phyloP scores from a whole-genome alignment of 768 basidiomycete genomes.

The Lactarius hengduanensis region DNA sequence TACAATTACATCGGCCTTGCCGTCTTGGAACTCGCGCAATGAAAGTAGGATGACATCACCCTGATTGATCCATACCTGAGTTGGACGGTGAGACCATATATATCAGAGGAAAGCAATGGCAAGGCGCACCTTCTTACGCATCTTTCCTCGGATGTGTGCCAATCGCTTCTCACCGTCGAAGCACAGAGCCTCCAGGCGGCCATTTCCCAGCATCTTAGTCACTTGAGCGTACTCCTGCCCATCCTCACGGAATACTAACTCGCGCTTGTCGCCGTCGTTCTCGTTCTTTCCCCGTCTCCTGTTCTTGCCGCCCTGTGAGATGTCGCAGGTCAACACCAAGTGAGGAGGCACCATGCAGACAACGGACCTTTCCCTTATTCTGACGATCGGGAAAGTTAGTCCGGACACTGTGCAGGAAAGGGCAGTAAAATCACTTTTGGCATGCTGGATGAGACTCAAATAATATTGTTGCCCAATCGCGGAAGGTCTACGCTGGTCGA shows the following conservation, averaged over 20 bases:
- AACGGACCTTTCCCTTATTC: conserved; percentile 75
- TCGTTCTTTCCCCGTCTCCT: conserved; percentile 27
- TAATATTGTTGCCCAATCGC: too few species aligned
- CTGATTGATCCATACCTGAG: conserved; percentile 97
- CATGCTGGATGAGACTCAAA: conserved; percentile 10
- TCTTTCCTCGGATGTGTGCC: conserved; percentile 97
- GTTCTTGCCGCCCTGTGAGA: conserved; percentile 92
- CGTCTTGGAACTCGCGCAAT: conserved; percentile 97
- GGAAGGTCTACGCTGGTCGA: too few species aligned
- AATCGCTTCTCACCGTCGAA: conserved; percentile 98
- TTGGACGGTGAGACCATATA: background rate
- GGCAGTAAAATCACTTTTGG: conserved; percentile 22
- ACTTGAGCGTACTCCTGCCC: conserved; percentile 99
- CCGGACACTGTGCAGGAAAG: background rate
- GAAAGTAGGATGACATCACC: conserved; percentile 95
- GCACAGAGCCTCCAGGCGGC: conserved; percentile 92
- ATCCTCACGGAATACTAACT: conserved; percentile 97
- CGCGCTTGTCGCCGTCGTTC: conserved; percentile 98
- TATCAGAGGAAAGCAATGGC: background rate
- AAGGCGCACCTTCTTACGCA: conserved; percentile 91
- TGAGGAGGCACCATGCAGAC: background rate
- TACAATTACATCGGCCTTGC: conserved; percentile 98
- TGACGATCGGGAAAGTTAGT: conserved; percentile 32
- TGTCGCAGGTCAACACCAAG: conserved; percentile 15
- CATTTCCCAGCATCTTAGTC: conserved; percentile 97